These are phyloP conservation scores for Sporothrix mexicana DNA, from an alignment of 2,329 filamentous ascomycete species.

Conservation along the genomic window DNA sequence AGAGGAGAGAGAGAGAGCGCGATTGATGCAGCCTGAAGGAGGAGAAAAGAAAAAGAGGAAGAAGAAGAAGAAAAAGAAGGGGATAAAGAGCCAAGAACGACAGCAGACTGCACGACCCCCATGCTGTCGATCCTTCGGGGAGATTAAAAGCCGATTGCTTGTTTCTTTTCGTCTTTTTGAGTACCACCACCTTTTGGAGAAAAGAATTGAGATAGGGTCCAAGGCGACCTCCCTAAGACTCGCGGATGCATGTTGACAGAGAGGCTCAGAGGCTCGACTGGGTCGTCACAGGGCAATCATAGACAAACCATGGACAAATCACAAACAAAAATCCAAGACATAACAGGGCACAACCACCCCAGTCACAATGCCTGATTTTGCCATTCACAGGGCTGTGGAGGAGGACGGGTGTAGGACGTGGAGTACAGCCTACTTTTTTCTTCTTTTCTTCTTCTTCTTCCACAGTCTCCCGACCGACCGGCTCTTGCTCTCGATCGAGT, in stretches of 20 bases:
- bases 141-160: not conserved
- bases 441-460: not conserved
- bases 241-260: not conserved
- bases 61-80: not conserved
- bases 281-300: not conserved
- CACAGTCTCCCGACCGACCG: no score
- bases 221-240: not conserved
- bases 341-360: not conserved
- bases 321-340: not conserved
- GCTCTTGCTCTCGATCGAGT: no score
- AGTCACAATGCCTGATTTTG: not conserved
- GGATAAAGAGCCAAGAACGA: not conserved
- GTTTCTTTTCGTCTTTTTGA: not conserved
- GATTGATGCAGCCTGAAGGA: no score
- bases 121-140: conserved; percentile 3
- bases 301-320: not conserved
- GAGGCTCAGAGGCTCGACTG: no score
- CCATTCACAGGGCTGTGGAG: not conserved
- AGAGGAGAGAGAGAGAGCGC: not conserved
- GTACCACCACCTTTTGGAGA: no score
- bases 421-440: not conserved
- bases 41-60: not conserved
- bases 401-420: no score
- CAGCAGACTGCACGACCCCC: not conserved
- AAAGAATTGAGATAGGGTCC: not conserved